phyloP scores from a whole-genome alignment of 192 early-diverging fungal genomes.

The Backusella liffmaniae region DNA sequence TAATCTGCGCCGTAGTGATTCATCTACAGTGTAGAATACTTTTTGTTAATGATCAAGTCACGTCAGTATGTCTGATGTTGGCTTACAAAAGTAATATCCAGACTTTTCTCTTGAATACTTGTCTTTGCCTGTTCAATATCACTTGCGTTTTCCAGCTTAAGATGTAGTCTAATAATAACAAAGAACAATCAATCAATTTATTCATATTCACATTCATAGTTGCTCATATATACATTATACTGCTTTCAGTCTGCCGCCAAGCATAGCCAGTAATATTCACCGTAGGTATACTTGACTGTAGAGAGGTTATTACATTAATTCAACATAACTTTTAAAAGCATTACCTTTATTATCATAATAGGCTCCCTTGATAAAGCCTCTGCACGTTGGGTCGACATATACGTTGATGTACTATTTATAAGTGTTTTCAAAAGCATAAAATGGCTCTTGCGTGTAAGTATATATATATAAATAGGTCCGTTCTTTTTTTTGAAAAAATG shows the following conservation, averaged over 20 bases:
- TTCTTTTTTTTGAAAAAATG: no score
- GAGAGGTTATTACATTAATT: background rate
- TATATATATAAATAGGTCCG: no score
- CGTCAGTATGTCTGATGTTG: background rate
- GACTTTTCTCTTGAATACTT: constrained; percentile 10
- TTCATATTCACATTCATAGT: background rate
- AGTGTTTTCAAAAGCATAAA: no score
- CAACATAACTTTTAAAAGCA: no score
- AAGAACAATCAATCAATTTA: background rate
- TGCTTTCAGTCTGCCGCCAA: background rate
- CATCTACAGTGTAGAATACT: constrained; percentile 7
- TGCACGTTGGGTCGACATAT: no score
- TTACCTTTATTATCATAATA: no score
- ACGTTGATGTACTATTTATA: no score
- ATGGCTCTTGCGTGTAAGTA: no score
- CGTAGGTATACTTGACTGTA: background rate
- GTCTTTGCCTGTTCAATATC: constrained; percentile 12
- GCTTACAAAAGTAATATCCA: constrained; percentile 27
- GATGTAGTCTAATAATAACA: background rate
- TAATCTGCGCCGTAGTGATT: constrained; percentile 21
- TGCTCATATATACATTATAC: background rate
- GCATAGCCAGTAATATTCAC: background rate
- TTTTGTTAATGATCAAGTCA: background rate
- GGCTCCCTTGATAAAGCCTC: no score
- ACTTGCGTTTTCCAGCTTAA: background rate